Evolutionary conservation across 768 basidiomycete genomes (phyloP).

Genomic region (Gautieria morchelliformis): DNA sequence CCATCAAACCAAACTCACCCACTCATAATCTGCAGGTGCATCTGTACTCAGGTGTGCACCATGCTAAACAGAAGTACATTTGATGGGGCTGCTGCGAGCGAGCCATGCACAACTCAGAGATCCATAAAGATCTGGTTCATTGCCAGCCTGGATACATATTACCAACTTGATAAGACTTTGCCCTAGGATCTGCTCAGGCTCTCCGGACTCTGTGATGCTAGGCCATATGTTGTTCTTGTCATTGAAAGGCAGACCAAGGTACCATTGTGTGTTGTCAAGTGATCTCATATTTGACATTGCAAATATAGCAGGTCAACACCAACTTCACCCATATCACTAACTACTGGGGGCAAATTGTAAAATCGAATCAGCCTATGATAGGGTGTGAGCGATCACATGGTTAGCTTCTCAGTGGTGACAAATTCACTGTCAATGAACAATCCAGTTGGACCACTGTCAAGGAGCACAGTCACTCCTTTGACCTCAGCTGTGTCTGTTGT

Average conservation of each 20-base stretch:
- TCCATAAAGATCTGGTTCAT: slow-evolving; percentile 72
- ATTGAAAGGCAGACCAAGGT: slow-evolving; percentile 58
- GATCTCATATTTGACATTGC: slow-evolving; percentile 50
- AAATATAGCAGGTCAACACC: slow-evolving; percentile 58
- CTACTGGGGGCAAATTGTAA: too few species aligned
- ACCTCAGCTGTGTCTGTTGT: too few species aligned
- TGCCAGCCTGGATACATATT: slow-evolving; percentile 62
- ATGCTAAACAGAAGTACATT: slow-evolving; percentile 6
- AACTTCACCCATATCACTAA: too few species aligned
- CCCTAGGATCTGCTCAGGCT: slow-evolving; percentile 58
- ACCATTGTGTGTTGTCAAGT: slow-evolving; percentile 55
- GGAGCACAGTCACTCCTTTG: too few species aligned
- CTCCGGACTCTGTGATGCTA: slow-evolving; percentile 45
- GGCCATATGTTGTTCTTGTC: slow-evolving; percentile 44
- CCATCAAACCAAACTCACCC: slow-evolving; percentile 40
- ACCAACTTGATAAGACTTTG: slow-evolving; percentile 54
- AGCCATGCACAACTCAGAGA: slow-evolving; percentile 8
- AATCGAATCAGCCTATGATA: too few species aligned
- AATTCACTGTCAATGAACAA: too few species aligned
- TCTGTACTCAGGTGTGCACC: slow-evolving; percentile 14
- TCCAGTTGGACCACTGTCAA: too few species aligned
- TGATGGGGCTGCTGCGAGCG: background rate
- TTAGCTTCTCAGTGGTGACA: too few species aligned
- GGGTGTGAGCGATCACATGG: too few species aligned
- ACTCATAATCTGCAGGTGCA: slow-evolving; percentile 35